phyloP scores from a whole-genome alignment of 1,139 yeast genomes.

The Suhomyces taliae region DNA sequence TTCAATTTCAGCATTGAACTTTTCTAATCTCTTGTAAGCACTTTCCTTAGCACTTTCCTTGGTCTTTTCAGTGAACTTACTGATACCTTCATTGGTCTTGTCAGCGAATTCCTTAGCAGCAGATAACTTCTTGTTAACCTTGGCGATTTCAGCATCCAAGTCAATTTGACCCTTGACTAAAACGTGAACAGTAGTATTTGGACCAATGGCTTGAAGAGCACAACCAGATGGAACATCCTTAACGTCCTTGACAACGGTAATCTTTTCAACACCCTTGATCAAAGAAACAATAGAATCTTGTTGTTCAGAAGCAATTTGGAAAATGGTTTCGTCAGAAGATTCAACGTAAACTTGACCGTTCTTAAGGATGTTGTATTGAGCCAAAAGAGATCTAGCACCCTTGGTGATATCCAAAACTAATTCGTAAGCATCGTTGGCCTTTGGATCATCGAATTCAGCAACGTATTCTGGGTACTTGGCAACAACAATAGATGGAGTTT shows the following conservation, averaged over 20 bases:
- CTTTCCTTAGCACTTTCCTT: conserved; percentile 77
- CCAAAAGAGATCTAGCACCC: conserved; percentile 86
- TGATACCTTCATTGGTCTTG: conserved; percentile 43
- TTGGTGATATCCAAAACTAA: conserved; percentile 83
- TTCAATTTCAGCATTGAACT: conserved; percentile 78
- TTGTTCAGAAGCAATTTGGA: conserved; percentile 62
- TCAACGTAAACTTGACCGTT: conserved; percentile 86
- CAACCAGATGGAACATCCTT: conserved; percentile 81
- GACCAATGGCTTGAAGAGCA: conserved; percentile 77
- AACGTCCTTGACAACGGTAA: conserved; percentile 56
- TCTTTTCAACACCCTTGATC: conserved; percentile 83
- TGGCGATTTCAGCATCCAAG: conserved; percentile 82
- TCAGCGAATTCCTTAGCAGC: conserved; percentile 53
- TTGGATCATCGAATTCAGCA: conserved; percentile 58
- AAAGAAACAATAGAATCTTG: conserved; percentile 82
- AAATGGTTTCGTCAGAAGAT: conserved; percentile 49
- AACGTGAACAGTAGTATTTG: conserved; percentile 82
- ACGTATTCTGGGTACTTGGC: conserved; percentile 77
- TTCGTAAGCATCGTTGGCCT: conserved; percentile 74
- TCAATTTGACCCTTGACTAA: conserved; percentile 94
- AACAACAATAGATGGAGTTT: conserved; percentile 67
- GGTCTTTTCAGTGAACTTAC: conserved; percentile 87
- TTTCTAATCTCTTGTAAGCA: conserved; percentile 68
- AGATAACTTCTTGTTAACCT: conserved; percentile 74
- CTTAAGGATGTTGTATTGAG: conserved; percentile 86